Base-by-base conservation (phyloP, 495 filamentous ascomycete species). In the Penicillium odoratum region DNA sequence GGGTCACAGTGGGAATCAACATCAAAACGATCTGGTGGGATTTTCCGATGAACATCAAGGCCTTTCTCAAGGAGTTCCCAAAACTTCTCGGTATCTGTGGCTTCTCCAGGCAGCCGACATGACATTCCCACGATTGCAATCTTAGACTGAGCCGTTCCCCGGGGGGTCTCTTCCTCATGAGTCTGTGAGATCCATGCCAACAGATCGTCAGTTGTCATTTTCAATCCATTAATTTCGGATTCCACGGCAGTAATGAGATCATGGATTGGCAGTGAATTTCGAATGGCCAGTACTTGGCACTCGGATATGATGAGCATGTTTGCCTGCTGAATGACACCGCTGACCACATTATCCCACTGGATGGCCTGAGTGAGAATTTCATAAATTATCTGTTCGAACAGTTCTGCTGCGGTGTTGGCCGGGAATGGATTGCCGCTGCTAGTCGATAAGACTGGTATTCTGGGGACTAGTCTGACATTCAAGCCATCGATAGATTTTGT, bases 11-110 rank as follows among this genome's bases (percentile, higher is more conserved):
- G 77, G 0, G 72, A 63, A 0, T 75, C 61, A 3, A 76, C 38
- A 52, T 81, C 73, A 40, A 77, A 83, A 25, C 79, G 67, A 56
- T 77, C 74, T 0, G 61, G 47, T 0, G 79, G 79, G 0, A 82
- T 65, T 47, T 48, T 60, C 7, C 51, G 61, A 28, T 70, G 65
- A 8, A 73, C 66, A 58, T 82, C 77, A 0, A 63, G 63, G 0
- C 77, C 76, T 4, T 74, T 48, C 25, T 75, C 61, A 5, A 82
- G 44, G 0, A 76, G 18, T 1, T 75, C 52, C 79, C 79, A 82
- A 53, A 77, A 73, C 10, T 65, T 52, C 38, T 78, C 73, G 0
- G 60, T 57, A 34, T 67, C 53, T 15, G 53, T 64, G 7, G 70
- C 71, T 0, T 63, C 70, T 10, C 65, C 69, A 5, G 77, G 77